phyloP scores from a whole-genome alignment of 1,139 yeast species.

The Magnusiomyces clavatus region DNA sequence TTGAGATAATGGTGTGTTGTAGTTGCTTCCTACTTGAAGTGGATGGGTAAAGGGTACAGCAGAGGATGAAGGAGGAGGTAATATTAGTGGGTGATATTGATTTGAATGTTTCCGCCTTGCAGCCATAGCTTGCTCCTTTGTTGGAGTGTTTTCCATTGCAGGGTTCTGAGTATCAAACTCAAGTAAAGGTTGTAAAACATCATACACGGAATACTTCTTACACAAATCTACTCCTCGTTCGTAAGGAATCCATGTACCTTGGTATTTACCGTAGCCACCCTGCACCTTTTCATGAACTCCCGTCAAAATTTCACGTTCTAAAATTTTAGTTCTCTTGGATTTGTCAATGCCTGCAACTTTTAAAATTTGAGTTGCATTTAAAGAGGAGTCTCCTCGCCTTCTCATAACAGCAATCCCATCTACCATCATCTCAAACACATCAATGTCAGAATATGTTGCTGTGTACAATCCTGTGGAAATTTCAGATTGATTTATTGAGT shows the following conservation, averaged over 20 bases:
- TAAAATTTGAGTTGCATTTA: slow-evolving; percentile 86
- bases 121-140: slow-evolving; percentile 42
- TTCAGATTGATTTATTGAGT: background rate
- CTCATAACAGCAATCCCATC: slow-evolving; percentile 79
- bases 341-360: slow-evolving; percentile 84
- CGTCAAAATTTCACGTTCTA: slow-evolving; percentile 81
- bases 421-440: slow-evolving; percentile 79
- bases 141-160: slow-evolving; percentile 53
- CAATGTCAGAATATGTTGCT: slow-evolving; percentile 37
- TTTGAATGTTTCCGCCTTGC: slow-evolving; percentile 30
- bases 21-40: slow-evolving; percentile 10
- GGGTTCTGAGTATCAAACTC: slow-evolving; percentile 47
- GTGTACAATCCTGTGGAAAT: slow-evolving; percentile 5
- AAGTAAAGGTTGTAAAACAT: slow-evolving; percentile 54
- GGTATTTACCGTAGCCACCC: slow-evolving; percentile 92
- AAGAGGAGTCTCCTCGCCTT: slow-evolving; percentile 68
- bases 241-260: slow-evolving; percentile 87
- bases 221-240: slow-evolving; percentile 53
- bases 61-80: slow-evolving; percentile 10
- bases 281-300: slow-evolving; percentile 88
- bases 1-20: slow-evolving; percentile 11
- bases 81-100: slow-evolving; percentile 13
- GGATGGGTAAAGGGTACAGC: slow-evolving; percentile 12
- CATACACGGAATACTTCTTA: slow-evolving; percentile 55
- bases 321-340: slow-evolving; percentile 72